Base-by-base conservation (phyloP, 2,329 filamentous ascomycete genomes). In the Ophiocordyceps camponoti-floridani region DNA sequence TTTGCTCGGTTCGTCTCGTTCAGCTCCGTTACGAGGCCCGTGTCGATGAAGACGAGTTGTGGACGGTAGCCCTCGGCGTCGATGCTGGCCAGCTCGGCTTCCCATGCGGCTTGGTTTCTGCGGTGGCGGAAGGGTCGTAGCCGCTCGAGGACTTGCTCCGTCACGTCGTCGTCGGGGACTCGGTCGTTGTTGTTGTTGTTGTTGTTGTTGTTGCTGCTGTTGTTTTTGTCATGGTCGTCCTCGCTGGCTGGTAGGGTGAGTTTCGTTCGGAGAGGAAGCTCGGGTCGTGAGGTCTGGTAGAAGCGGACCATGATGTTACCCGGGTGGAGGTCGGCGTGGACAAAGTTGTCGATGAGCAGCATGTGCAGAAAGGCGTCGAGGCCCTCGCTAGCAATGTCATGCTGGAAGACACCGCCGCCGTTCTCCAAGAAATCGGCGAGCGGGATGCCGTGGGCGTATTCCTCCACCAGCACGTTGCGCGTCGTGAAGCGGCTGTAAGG, bases 281-380 rank as follows among this genome's bases (percentile, higher is more conserved):
- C 75, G 0, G 89, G 74, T 48, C 80, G 73, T 13, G 79, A 77
- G 0, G 88, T 79, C 55, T 89, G 79, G 63, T 96, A 95, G 66
- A 98, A 98, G 50, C 93, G 86, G 42, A 98, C 89, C 88, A 98
- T 96, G 63, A 98, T 96, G 60, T 98, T 98, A 26, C 91, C 91
- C 0, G 91, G 91, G 58, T 98, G 91, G 28, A 98, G 67, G 58
- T 98, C 91, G 5, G 91, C 89, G 57, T 98, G 91, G 26, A 95
- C 81, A 60, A 98, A 98, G 60, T 98, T 98, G 61, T 98, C 91
- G 37, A 98, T 81, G 12, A 98, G 72, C 14, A 98, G 68, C 91
- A 98, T 98, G 55, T 88, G 85, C 43, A 98, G 65, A 62, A 98
- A 98, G 3, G 89, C 88, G 58, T 98, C 88, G 0, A 98, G 74